Evolutionary conservation across 257 asterid species (phyloP).

Genomic region (Solanum okadae): DNA sequence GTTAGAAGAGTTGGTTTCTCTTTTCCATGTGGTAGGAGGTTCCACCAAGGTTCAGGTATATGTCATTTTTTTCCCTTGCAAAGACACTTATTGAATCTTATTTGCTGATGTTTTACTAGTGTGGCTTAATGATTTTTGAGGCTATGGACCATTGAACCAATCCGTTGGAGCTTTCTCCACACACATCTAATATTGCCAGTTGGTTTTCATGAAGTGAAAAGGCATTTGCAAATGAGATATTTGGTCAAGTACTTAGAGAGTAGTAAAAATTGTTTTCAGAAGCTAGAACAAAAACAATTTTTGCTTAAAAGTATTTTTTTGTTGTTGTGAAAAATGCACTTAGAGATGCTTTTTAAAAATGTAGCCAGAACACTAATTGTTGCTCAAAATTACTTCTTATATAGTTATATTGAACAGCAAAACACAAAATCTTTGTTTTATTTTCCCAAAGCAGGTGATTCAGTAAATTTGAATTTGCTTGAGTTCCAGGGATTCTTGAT

Average conservation of each 20-base stretch:
- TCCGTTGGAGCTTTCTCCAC: neutral
- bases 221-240: neutral
- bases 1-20: neutral
- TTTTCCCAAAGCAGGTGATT: neutral
- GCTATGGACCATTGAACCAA: neutral
- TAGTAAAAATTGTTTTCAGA: too few relatives aligned
- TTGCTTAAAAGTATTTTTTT: too few relatives aligned
- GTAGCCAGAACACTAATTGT: neutral
- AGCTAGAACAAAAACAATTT: too few relatives aligned
- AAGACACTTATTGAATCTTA: neutral
- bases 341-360: neutral
- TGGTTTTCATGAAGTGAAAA: neutral
- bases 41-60: neutral
- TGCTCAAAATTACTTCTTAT: neutral
- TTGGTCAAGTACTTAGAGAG: too few relatives aligned
- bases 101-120: neutral
- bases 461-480: neutral
- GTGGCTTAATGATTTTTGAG: neutral
- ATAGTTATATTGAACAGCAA: neutral
- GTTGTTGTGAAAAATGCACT: neutral
- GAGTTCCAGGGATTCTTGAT: neutral
- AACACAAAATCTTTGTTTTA: neutral
- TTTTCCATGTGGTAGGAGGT: neutral
- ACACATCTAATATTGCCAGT: neutral
- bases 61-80: neutral